These are phyloP conservation scores for Talaromyces pinophilus DNA, from an alignment of 2,329 filamentous ascomycete species.

Conservation along the genomic window DNA sequence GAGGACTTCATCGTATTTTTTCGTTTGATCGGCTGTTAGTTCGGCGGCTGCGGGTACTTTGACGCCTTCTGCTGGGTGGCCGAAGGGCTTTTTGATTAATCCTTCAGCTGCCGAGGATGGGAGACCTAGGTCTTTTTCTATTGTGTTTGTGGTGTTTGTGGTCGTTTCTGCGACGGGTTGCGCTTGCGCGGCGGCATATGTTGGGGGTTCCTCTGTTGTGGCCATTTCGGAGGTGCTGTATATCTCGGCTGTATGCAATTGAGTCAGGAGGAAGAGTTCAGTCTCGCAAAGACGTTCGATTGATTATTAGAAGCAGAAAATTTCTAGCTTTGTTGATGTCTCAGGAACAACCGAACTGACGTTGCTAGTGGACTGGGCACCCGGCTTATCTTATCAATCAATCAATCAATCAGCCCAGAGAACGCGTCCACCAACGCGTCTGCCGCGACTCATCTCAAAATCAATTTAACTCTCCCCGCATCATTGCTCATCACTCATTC, in stretches of 20 bases:
- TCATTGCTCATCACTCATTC: background rate
- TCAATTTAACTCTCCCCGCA: constrained; percentile 19
- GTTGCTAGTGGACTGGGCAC: background rate
- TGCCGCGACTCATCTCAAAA: constrained; percentile 13
- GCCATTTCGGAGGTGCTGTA: background rate
- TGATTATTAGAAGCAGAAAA: background rate
- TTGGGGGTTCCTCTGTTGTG: background rate
- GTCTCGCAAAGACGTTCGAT: too few species aligned
- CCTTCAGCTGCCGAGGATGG: constrained; percentile 24
- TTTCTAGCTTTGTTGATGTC: constrained; percentile 1
- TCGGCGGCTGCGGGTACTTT: constrained; percentile 58
- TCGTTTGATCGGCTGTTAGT: constrained; percentile 73
- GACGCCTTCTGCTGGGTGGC: constrained; percentile 58
- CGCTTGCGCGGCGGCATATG: background rate
- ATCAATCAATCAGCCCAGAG: background rate
- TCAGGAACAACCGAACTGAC: constrained; percentile 6
- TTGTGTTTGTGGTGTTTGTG: constrained; percentile 19
- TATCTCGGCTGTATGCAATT: background rate
- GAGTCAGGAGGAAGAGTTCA: background rate
- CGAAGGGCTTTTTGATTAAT: constrained; percentile 58
- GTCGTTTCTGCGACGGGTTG: background rate
- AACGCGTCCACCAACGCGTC: constrained; percentile 19
- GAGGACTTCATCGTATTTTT: constrained; percentile 79
- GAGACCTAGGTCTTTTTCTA: constrained; percentile 12
- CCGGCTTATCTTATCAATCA: constrained; percentile 17